Evolutionary conservation across 164 flowering plant species (phyloP), one percentile per base, ranked within the genome.

Genomic region (Platanus orientalis): DNA sequence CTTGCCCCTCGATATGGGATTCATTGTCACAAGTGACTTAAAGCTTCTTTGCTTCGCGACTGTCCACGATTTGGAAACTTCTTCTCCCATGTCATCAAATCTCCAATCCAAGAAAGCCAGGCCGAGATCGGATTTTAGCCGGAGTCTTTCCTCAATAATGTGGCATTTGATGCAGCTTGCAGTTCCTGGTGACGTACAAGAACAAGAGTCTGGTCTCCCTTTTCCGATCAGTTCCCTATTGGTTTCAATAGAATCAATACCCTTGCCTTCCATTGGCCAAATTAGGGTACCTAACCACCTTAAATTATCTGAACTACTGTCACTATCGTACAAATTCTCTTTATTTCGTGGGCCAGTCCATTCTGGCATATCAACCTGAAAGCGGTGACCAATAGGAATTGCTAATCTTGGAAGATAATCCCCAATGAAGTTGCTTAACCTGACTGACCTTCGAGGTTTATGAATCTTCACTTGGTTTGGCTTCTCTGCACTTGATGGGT

Each of bases 61-160:
- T n/a, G 78, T 68, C 89, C 89, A 84, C 7, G 68, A 62, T 45
- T 66, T 68, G 5, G 75, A 69, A 58, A 82, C 79, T n/a, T 52
- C 73, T 66, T 76, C 82, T 17, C 89, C 89, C 84, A 80, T 80
- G 39, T 76, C 77, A 70, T 82, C 71, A 48, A 84, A 74, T 57
- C 71, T 78, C 89, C 83, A 79, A 25, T 17, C 57, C 36, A 3
- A 58, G 44, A 73, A 84, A 36, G 79, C 83, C 57, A 76, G 63
- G 19, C 86, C 82, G 7, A 80, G 65, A 16, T 76, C 78, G 30
- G 57, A 53, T 52, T 49, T 72, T 67, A 84, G 60, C 36, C 42
- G 54, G 1, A 28, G 48, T 32, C 69, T 76, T 44, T 68, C 57
- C 68, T 74, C 74, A 7, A 45, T 42, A 29, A 77, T 29, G 16